These are phyloP conservation scores for Lachnellula cervina DNA, from an alignment of 2,329 filamentous ascomycete species.

Conservation along the genomic window DNA sequence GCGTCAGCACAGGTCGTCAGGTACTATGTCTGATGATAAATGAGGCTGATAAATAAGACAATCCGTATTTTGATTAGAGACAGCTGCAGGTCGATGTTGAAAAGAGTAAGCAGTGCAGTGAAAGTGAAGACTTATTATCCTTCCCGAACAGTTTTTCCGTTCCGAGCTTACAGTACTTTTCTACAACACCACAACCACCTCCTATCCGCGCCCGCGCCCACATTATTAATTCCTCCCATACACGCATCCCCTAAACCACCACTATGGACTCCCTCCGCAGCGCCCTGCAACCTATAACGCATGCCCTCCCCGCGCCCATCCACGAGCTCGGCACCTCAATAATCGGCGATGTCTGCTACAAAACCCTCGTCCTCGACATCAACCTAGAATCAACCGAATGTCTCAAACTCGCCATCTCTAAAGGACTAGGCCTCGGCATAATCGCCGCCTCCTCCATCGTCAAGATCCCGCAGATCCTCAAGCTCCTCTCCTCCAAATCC, in stretches of 20 bases:
- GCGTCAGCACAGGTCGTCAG: neutral
- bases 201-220: neutral
- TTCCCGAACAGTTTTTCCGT: neutral
- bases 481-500: constrained; percentile 76
- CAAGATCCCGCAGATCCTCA: constrained; percentile 95
- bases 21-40: neutral
- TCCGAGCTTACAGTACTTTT: neutral
- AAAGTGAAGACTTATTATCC: neutral
- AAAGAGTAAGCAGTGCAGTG: neutral
- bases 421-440: constrained; percentile 89
- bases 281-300: constrained; percentile 62
- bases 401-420: constrained; percentile 85
- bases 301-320: constrained; percentile 69
- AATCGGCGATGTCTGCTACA: constrained; percentile 80
- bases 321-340: constrained; percentile 71
- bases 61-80: neutral
- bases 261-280: constrained; percentile 58
- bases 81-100: neutral
- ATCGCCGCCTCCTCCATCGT: constrained; percentile 85
- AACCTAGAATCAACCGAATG: constrained; percentile 73
- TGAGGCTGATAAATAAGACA: neutral
- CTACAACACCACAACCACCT: neutral
- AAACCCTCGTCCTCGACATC: constrained; percentile 77
- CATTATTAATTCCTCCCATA: neutral
- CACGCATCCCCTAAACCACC: neutral